Percentiles rank a stretch among this genome's conserved stretches.
Evolutionary conservation across 2,329 filamentous ascomycete genomes (phyloP).

Genomic region (Xylogone sp.): DNA sequence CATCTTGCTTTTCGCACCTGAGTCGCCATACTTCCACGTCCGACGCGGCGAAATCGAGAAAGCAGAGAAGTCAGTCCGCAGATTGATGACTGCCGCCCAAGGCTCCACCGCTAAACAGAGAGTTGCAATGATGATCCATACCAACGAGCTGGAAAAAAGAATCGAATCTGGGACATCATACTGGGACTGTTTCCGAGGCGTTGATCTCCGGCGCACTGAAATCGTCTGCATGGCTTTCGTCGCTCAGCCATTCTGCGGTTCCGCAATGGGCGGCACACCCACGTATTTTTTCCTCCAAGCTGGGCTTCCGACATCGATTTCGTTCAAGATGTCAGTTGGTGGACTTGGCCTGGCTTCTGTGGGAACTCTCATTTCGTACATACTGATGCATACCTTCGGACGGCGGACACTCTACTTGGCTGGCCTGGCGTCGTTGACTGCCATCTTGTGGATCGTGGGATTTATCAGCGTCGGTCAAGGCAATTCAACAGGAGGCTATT

Average conservation of each 20-base stretch:
- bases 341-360: constrained; percentile 40
- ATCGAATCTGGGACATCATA: constrained; percentile 39
- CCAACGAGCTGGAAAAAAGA: constrained; percentile 49
- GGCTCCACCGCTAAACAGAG: constrained; percentile 41
- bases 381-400: constrained; percentile 39
- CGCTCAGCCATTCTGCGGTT: constrained; percentile 56
- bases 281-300: constrained; percentile 55
- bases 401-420: constrained; percentile 45
- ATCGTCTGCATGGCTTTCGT: constrained; percentile 42
- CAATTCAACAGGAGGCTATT: constrained; percentile 32
- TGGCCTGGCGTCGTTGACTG: constrained; percentile 62
- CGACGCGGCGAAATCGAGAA: constrained; percentile 36
- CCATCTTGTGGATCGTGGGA: constrained; percentile 61
- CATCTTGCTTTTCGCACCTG: constrained; percentile 38
- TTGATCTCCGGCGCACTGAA: constrained; percentile 49
- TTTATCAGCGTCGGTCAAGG: constrained; percentile 75
- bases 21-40: constrained; percentile 45
- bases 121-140: constrained; percentile 51
- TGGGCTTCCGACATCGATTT: constrained; percentile 40
- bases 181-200: constrained; percentile 47
- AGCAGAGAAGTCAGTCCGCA: constrained; percentile 38
- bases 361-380: constrained; percentile 46
- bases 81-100: constrained; percentile 27
- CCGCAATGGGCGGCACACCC: constrained; percentile 57
- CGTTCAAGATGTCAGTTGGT: constrained; percentile 50